Evolutionary conservation across 2,329 filamentous ascomycete genomes (phyloP), one percentile per base, ranked within the genome.

Genomic region (Nothomitra cinnamomea): DNA sequence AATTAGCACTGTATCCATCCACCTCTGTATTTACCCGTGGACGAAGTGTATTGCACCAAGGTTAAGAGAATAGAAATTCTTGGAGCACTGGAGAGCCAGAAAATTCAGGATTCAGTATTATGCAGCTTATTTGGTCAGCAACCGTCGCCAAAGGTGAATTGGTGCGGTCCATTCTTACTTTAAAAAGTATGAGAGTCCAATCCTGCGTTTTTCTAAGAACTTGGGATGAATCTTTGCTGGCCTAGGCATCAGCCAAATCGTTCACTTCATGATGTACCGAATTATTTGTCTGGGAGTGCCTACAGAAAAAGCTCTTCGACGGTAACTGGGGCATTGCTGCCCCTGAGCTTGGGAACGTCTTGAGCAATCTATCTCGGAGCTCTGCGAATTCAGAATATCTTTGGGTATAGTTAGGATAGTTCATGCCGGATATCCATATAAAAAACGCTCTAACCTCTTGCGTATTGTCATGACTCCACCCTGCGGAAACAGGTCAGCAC

Each of bases 301-400:
- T 85, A 70, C 85, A 90, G 53, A 96, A 80, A 52, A 94, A 73
- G 64, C 87, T 94, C 70, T 98, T 98, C 35, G 87, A 87, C 45
- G 92, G 92, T 56, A 98, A 72, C 36, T 79, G 74, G n/a, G 92
- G 92, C 64, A 98, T 80, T n/a, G 88, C 87, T 22, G 78, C 85
- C 62, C 80, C 80, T 21, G 89, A 89, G 60, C 83, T 78, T 3
- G 92, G 90, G 60, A 96, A 96, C 0, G 87, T 86, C 60, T 76
- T 73, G 43, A 87, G 71, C 19, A 98, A 76, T 59, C 80, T 80
- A 51, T 75, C 70, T 53, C 88, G 79, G 56, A 98, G 76, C 54
- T 85, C 80, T 65, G 94, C 87, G 63, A 96, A 96, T 65, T 96
- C 90, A 0, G 89, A 95, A 67, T 95, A 96, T 65, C 89, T 72